Percentiles rank a stretch among this genome's conserved stretches.
Evolutionary conservation across 345 rosid species (phyloP).

Genomic region (Pelargonium nanum): DNA sequence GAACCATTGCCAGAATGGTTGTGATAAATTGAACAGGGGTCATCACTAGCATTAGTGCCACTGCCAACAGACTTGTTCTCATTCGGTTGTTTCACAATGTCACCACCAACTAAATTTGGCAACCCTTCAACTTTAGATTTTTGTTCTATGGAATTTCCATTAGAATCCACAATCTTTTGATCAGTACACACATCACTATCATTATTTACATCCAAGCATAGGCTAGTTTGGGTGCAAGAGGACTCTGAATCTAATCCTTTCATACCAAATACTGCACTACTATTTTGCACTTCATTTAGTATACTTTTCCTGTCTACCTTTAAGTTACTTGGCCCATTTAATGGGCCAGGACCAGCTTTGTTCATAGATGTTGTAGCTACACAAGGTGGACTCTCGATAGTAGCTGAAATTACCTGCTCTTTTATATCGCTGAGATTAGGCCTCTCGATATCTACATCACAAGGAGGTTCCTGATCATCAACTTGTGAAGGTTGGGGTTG

Average conservation of each 20-base stretch:
- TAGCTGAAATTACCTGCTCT: conserved; percentile 23
- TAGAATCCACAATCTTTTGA: conserved; percentile 24
- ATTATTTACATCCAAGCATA: conserved; percentile 43
- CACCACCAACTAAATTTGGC: conserved; percentile 29
- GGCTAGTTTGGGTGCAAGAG: conserved; percentile 46
- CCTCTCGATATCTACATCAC: conserved; percentile 26
- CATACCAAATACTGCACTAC: conserved; percentile 23
- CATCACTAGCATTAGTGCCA: conserved; percentile 19
- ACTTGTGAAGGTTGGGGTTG: conserved; percentile 5
- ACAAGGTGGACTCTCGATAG: conserved; percentile 24
- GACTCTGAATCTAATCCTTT: conserved; percentile 58
- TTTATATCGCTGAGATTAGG: conserved; percentile 30
- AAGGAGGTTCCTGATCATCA: neutral
- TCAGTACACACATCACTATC: conserved; percentile 31
- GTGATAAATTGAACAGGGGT: conserved; percentile 13
- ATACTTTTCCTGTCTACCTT: conserved; percentile 26
- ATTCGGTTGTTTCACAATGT: conserved; percentile 29
- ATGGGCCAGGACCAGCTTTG: conserved; percentile 23
- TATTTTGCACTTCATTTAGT: conserved; percentile 27
- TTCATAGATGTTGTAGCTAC: conserved; percentile 26
- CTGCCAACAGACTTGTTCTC: conserved; percentile 26
- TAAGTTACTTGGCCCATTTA: conserved; percentile 30
- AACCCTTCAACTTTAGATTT: conserved; percentile 32
- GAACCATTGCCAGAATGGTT: conserved; percentile 19
- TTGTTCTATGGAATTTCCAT: conserved; percentile 24